Conservation (phyloP, 441 rosid genomes). For the Bocquillonia castaneifolia region DNA sequence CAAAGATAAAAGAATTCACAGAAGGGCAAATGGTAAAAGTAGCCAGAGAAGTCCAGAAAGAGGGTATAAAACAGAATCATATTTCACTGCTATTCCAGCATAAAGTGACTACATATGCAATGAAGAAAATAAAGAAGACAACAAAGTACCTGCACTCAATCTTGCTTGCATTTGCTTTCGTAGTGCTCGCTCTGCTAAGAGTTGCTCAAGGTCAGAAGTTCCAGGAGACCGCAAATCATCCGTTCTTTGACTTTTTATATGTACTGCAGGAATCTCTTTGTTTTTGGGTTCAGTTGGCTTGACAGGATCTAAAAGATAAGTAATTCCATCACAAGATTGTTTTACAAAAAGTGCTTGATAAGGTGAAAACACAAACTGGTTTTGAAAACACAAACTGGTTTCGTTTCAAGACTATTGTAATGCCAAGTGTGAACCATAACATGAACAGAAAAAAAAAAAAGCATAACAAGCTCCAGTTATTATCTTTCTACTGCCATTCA, state of each 20-base stretch:
- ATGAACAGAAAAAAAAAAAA: neutral
- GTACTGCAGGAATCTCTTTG: constrained; percentile 10
- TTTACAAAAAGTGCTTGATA: too few relatives aligned
- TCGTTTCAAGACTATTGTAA: neutral
- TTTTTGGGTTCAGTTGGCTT: constrained; percentile 10
- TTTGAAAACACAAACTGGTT: neutral
- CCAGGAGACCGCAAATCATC: constrained; percentile 9
- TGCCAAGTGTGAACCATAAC: neutral
- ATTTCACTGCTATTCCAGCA: neutral
- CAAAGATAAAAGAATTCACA: neutral
- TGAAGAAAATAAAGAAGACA: neutral
- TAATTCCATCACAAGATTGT: neutral
- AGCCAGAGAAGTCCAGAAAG: neutral
- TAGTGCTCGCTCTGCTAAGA: constrained; percentile 25
- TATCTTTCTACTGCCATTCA: neutral
- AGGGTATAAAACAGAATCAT: neutral
- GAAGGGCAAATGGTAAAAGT: neutral
- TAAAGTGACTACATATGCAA: neutral
- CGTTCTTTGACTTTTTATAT: constrained; percentile 3
- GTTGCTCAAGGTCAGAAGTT: constrained; percentile 27
- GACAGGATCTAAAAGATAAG: constrained; percentile 15
- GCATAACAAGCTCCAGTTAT: too few relatives aligned
- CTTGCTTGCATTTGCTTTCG: constrained; percentile 22
- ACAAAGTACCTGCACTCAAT: constrained; percentile 15
- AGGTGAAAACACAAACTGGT: neutral